Evolutionary conservation across 2,329 filamentous ascomycete genomes (phyloP).

Genomic region (Beauveria sp.): DNA sequence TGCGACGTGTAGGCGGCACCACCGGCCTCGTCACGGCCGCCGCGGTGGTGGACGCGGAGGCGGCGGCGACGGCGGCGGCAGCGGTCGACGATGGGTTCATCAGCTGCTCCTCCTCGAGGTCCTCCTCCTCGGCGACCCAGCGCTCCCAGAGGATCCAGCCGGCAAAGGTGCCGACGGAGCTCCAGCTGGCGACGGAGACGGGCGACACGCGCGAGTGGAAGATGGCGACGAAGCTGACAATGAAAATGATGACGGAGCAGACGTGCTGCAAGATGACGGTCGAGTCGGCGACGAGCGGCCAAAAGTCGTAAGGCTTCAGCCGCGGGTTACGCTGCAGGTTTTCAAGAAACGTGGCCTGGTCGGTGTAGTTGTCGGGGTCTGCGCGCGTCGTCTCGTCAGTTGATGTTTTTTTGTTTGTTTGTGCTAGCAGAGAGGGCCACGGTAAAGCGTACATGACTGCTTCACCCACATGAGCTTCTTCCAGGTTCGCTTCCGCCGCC

Average conservation of each 20-base stretch:
- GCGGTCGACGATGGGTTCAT: slow-evolving; percentile 22
- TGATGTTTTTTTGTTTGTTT: not conserved
- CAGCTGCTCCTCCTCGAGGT: slow-evolving; percentile 33
- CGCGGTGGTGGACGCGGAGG: not conserved
- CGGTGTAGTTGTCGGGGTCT: slow-evolving; percentile 99
- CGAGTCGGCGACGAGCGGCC: slow-evolving; percentile 89
- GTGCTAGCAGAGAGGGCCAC: not conserved
- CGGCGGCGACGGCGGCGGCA: slow-evolving; percentile 24
- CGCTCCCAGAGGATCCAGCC: slow-evolving; percentile 90
- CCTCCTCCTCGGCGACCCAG: slow-evolving; percentile 71
- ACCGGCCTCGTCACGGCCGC: not conserved
- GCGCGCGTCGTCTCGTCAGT: not conserved
- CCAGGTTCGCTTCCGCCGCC: slow-evolving; percentile 68
- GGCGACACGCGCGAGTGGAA: slow-evolving; percentile 81
- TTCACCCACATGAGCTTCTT: slow-evolving; percentile 98
- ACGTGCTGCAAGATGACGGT: slow-evolving; percentile 97
- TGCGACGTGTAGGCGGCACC: slow-evolving; percentile 20
- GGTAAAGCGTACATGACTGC: slow-evolving; percentile 64
- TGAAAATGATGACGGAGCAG: slow-evolving; percentile 88
- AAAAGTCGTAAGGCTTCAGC: slow-evolving; percentile 93
- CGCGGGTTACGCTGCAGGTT: slow-evolving; percentile 91
- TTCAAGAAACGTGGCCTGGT: slow-evolving; percentile 92
- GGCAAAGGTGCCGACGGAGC: slow-evolving; percentile 71
- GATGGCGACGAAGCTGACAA: slow-evolving; percentile 92
- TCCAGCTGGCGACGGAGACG: slow-evolving; percentile 79